Base-by-base conservation (phyloP, 148 eudicot genomes). In the Cornus suecica region DNA sequence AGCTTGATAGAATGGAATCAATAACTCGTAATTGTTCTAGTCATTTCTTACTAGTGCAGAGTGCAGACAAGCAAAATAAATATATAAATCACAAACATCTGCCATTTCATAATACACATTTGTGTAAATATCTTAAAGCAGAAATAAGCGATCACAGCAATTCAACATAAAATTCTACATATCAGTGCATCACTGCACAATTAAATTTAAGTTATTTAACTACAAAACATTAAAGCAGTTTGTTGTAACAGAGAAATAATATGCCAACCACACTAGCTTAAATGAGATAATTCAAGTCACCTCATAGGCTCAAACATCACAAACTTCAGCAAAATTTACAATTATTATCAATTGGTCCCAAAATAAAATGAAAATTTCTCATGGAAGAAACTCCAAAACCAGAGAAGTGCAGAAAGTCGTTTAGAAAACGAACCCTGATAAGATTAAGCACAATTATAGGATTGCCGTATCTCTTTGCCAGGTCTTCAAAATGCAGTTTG, bases 381-480 rank as follows among this genome's bases (percentile, higher is more conserved):
- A 22, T 58, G 24, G 0, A 58, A 58, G 20, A 8, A 58, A 1
- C 20, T 48, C 24, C 25, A 37, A 37, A 52, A 14, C 20, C 58
- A 52, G 8, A 52, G 22, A 1, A 52, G 22, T 52, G 16, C 16
- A 52, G 9, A 52, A 0, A 0, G 24, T 18, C n/a, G 62, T 25
- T 10, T 68, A 13, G 2, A 61, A 37, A 67, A 80, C 78, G 67
- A 80, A 96, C 99, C 99, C 93, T 95, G 70, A 96, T 96, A 58
- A 96, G 82, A 78, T 93, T 96, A 66, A 96, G 97, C 75, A 91
- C 92, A 60, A 93, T 91, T 69, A 96, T 90, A 52, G 99, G 99
- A 84, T 93, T 89, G 66, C 97, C 97, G 76, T 96, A 96, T 96
- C 98, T 90, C 75, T 83, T 88, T 69, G 85, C 89, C 68, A 96